A percentile compares a stretch with the other conserved stretches of the same genome.
These are phyloP conservation scores for Alternaria rosae DNA, from an alignment of 2,329 filamentous ascomycete genomes.

Conservation along the genomic window DNA sequence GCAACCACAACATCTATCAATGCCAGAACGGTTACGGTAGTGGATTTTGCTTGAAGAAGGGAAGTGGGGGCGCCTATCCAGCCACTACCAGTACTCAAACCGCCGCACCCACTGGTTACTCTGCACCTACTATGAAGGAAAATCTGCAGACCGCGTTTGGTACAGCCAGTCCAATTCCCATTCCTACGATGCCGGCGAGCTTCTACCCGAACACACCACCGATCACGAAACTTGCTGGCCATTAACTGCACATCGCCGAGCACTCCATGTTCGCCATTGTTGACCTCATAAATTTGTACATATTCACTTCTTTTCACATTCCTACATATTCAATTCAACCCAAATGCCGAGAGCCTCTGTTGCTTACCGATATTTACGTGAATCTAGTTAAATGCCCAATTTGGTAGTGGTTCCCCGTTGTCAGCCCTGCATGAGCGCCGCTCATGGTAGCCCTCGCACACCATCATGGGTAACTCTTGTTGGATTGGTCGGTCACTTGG, in stretches of 20 bases:
- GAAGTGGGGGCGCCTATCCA: slow-evolving; percentile 37
- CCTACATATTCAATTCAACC: background rate
- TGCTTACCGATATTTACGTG: background rate
- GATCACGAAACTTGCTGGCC: slow-evolving; percentile 38
- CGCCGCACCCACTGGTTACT: slow-evolving; percentile 48
- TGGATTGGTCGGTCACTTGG: background rate
- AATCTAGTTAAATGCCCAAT: slow-evolving; percentile 7
- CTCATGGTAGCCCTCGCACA: background rate
- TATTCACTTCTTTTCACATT: background rate
- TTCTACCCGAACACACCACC: slow-evolving; percentile 51
- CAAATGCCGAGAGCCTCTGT: background rate
- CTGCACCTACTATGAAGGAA: slow-evolving; percentile 48
- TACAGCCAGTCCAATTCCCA: slow-evolving; percentile 48
- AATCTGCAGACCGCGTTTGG: slow-evolving; percentile 41
- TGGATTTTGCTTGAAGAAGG: slow-evolving; percentile 56
- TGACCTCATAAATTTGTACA: background rate
- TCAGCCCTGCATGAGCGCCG: background rate
- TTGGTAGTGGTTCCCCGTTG: background rate
- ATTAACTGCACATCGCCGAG: slow-evolving; percentile 2
- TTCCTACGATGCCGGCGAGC: slow-evolving; percentile 51
- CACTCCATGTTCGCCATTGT: background rate
- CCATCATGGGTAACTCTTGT: background rate
- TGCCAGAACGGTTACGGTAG: slow-evolving; percentile 60
- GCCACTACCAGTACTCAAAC: slow-evolving; percentile 46
- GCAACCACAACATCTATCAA: slow-evolving; percentile 52